Evolutionary conservation across 257 asterid genomes (phyloP).

Genomic region (Capsicum pubescens): DNA sequence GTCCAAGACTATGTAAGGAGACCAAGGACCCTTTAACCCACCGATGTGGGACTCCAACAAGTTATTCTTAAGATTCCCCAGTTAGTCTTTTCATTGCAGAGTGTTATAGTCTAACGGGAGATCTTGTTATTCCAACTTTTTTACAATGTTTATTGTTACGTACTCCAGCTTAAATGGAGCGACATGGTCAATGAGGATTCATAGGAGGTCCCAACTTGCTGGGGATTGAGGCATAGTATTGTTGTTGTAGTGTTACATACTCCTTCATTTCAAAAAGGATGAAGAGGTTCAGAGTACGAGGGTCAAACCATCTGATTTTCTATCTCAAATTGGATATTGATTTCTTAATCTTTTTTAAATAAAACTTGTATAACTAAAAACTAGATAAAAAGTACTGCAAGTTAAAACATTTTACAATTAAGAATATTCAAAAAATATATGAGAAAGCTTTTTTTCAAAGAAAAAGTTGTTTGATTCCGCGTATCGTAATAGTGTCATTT

Average conservation of each 20-base stretch:
- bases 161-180: neutral
- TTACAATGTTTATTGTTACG: neutral
- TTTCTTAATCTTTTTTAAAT: neutral
- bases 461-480: constrained; percentile 8
- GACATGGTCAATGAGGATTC: neutral
- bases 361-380: neutral
- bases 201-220: neutral
- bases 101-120: neutral
- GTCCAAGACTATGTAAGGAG: no score
- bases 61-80: neutral
- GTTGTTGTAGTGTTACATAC: neutral
- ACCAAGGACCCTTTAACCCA: no score
- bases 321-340: neutral
- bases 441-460: neutral
- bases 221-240: neutral
- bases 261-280: neutral
- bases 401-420: neutral
- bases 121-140: neutral
- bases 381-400: neutral
- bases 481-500: neutral
- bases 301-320: neutral
- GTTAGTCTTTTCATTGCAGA: neutral
- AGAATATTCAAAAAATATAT: neutral
- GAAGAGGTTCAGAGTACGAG: neutral
- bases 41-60: no score